phyloP scores from a whole-genome alignment of 257 asterid species.

The Handroanthus guayacan region DNA sequence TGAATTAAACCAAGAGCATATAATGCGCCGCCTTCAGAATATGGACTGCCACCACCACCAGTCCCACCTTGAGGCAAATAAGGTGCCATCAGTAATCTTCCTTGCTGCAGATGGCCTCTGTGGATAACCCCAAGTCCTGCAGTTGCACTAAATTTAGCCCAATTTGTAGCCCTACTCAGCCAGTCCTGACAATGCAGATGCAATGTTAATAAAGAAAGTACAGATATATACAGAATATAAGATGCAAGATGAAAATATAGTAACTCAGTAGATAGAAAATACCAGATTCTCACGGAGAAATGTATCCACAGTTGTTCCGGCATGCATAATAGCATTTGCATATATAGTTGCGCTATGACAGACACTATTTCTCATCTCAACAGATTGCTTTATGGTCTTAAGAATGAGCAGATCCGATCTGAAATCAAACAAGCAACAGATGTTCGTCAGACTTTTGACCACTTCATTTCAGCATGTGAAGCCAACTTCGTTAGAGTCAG shows the following conservation, averaged over 20 bases:
- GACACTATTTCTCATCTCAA: constrained; percentile 94
- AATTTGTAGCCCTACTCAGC: constrained; percentile 96
- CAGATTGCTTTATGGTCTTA: constrained; percentile 95
- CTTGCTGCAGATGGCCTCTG: constrained; percentile 95
- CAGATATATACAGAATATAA: background rate
- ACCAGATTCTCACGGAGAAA: constrained; percentile 97
- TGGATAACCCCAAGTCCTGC: constrained; percentile 99
- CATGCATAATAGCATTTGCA: constrained; percentile 98
- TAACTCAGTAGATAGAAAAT: constrained; percentile 12
- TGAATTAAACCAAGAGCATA: constrained; percentile 97
- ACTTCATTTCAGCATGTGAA: constrained; percentile 19
- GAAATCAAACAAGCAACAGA: constrained; percentile 40
- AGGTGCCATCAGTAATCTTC: constrained; percentile 98
- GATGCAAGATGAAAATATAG: background rate
- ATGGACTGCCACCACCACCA: constrained; percentile 97
- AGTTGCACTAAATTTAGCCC: constrained; percentile 99
- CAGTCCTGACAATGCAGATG: constrained; percentile 68
- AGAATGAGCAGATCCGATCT: constrained; percentile 98
- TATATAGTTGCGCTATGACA: constrained; percentile 97
- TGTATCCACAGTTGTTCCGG: constrained; percentile 98
- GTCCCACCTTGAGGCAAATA: constrained; percentile 96
- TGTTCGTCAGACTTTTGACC: constrained; percentile 22
- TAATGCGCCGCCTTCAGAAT: constrained; percentile 97
- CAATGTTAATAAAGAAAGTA: background rate
- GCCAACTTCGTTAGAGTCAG: background rate